phyloP scores from a whole-genome alignment of 768 basidiomycete genomes.

The Boletus edulis region DNA sequence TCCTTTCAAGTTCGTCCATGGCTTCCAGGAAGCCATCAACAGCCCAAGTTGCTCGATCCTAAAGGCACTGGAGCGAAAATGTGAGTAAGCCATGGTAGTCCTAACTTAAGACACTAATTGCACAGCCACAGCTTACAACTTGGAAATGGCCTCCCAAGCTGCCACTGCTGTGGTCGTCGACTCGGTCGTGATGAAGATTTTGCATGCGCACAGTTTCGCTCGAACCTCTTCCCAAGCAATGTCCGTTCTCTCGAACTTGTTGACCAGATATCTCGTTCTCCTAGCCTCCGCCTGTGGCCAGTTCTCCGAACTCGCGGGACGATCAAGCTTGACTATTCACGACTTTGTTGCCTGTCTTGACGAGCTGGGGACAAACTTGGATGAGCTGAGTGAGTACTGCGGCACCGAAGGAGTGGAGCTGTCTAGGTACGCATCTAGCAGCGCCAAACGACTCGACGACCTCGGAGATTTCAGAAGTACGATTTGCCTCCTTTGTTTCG shows the following conservation, averaged over 20 bases:
- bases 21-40: too few species aligned
- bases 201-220: conserved; percentile 77
- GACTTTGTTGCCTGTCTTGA: conserved; percentile 68
- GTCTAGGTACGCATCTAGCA: conserved; percentile 62
- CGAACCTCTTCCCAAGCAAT: conserved; percentile 73
- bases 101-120: not conserved
- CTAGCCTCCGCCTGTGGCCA: conserved; percentile 65
- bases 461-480: conserved; percentile 69
- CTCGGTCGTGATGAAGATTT: conserved; percentile 61
- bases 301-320: conserved; percentile 75
- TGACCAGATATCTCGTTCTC: conserved; percentile 69
- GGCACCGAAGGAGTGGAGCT: conserved; percentile 67
- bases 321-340: conserved; percentile 51
- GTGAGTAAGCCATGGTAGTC: too few species aligned
- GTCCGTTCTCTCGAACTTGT: conserved; percentile 67
- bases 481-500: conserved; percentile 25
- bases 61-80: too few species aligned
- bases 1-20: too few species aligned
- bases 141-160: conserved; percentile 34
- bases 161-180: conserved; percentile 63
- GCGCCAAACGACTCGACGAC: conserved; percentile 66
- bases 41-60: too few species aligned
- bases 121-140: conserved; percentile 3
- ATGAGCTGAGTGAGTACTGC: conserved; percentile 68
- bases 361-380: conserved; percentile 72